Conservation (phyloP, 2,329 filamentous ascomycete genomes). For the Hypoxylon sp. region DNA sequence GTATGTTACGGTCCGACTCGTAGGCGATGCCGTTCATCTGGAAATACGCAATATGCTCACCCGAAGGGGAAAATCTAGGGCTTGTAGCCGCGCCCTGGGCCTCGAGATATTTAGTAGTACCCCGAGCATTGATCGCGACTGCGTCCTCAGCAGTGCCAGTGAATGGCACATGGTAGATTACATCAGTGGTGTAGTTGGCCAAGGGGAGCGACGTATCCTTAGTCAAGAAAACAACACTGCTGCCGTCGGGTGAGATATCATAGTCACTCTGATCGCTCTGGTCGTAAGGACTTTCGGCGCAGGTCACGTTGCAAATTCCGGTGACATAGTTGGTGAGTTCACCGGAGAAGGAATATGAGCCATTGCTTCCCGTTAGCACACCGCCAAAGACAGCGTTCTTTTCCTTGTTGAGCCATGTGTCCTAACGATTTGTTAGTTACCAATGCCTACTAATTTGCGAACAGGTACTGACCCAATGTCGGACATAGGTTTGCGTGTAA, state of each 20-base stretch:
- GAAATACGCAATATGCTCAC: slow-evolving; percentile 71
- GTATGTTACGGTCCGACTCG: slow-evolving; percentile 61
- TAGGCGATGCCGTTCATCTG: slow-evolving; percentile 73
- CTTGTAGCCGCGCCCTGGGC: slow-evolving; percentile 55
- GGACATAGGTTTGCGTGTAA: slow-evolving; percentile 70
- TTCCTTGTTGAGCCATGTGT: slow-evolving; percentile 67
- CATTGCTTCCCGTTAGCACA: slow-evolving; percentile 57
- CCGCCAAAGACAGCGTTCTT: slow-evolving; percentile 73
- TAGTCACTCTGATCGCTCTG: slow-evolving; percentile 72
- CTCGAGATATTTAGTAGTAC: slow-evolving; percentile 51
- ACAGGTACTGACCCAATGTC: slow-evolving; percentile 64
- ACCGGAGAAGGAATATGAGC: slow-evolving; percentile 52
- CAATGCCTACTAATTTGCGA: background rate
- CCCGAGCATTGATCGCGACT: slow-evolving; percentile 55
- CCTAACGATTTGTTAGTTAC: slow-evolving; percentile 49
- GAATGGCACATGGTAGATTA: slow-evolving; percentile 56
- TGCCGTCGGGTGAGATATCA: slow-evolving; percentile 66
- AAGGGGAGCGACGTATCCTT: slow-evolving; percentile 69
- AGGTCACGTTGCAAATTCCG: slow-evolving; percentile 54
- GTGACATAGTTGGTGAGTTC: slow-evolving; percentile 56
- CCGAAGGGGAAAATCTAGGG: slow-evolving; percentile 69
- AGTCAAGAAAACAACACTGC: slow-evolving; percentile 66
- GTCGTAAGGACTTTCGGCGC: slow-evolving; percentile 63
- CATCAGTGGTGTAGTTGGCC: slow-evolving; percentile 65
- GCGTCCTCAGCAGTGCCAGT: slow-evolving; percentile 52